A percentile compares a stretch with the other conserved stretches of the same genome.
phyloP scores from a whole-genome alignment of 345 rosid genomes.

The Conringia planisiliqua region DNA sequence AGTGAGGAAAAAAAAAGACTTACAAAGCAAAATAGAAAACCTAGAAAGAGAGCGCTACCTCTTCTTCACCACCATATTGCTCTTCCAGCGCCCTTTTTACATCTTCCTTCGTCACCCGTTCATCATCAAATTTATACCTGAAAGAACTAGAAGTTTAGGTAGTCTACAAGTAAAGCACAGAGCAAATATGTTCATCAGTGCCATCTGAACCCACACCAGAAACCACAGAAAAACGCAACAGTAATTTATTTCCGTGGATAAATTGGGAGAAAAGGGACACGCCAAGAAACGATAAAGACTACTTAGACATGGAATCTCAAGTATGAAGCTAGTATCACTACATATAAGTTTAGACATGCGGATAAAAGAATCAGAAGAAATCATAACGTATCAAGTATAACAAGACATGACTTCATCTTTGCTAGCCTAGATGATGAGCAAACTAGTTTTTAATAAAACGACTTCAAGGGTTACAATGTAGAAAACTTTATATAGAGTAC shows the following conservation, averaged over 20 bases:
- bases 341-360: not conserved
- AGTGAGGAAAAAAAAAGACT: slow-evolving; percentile 1
- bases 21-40: slow-evolving; percentile 13
- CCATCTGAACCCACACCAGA: slow-evolving; percentile 2
- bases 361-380: slow-evolving; percentile 7
- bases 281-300: not conserved
- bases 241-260: not conserved
- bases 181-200: not conserved
- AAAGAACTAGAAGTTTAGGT: slow-evolving; percentile 12
- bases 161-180: not conserved
- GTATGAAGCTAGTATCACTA: not conserved
- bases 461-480: not conserved
- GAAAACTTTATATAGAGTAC: not conserved
- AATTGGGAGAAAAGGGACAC: slow-evolving; percentile 1
- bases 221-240: not conserved
- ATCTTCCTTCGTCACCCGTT: slow-evolving; percentile 96
- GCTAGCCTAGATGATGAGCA: slow-evolving; percentile 21
- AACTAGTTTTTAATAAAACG: slow-evolving; percentile 2
- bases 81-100: slow-evolving; percentile 88
- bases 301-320: slow-evolving; percentile 1
- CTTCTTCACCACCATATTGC: slow-evolving; percentile 99
- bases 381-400: not conserved
- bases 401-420: slow-evolving; percentile 3
- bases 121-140: slow-evolving; percentile 99
- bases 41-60: slow-evolving; percentile 48